Percentiles rank a stretch among this genome's conserved stretches.
Conservation (phyloP, 2,329 filamentous ascomycete genomes). For the Thielaviopsis musarum region DNA sequence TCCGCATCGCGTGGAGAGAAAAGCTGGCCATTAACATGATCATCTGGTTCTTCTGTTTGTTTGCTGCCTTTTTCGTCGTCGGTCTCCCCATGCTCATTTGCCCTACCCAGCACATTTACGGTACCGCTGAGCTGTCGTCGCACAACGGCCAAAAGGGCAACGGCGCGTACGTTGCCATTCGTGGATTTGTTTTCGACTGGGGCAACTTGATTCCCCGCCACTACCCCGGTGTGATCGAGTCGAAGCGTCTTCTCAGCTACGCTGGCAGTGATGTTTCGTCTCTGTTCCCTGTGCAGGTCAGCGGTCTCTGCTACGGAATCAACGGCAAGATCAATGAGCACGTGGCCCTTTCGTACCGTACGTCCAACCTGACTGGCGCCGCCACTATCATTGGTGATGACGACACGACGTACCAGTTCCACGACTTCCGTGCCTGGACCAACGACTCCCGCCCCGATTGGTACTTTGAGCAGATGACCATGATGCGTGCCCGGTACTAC, state of each 20-base stretch:
- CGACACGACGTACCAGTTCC: slow-evolving; percentile 65
- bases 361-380: slow-evolving; percentile 55
- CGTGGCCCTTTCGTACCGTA: slow-evolving; percentile 73
- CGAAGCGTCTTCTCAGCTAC: slow-evolving; percentile 51
- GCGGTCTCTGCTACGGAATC: slow-evolving; percentile 69
- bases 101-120: slow-evolving; percentile 79
- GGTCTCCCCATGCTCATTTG: slow-evolving; percentile 78
- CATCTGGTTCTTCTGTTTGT: slow-evolving; percentile 73
- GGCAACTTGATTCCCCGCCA: slow-evolving; percentile 56
- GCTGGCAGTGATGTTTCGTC: slow-evolving; percentile 74
- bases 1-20: slow-evolving; percentile 86
- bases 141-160: slow-evolving; percentile 55
- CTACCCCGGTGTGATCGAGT: slow-evolving; percentile 49
- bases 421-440: slow-evolving; percentile 78
- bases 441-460: slow-evolving; percentile 76
- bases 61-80: slow-evolving; percentile 78
- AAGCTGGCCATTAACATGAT: slow-evolving; percentile 96
- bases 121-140: slow-evolving; percentile 53
- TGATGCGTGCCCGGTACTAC: slow-evolving; percentile 60
- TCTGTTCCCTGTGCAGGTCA: slow-evolving; percentile 89
- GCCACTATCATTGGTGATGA: slow-evolving; percentile 45
- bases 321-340: slow-evolving; percentile 46
- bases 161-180: slow-evolving; percentile 59
- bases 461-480: slow-evolving; percentile 78
- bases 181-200: slow-evolving; percentile 79